Evolutionary conservation across 2,329 filamentous ascomycete genomes (phyloP).

Genomic region (Penicillium sp.): DNA sequence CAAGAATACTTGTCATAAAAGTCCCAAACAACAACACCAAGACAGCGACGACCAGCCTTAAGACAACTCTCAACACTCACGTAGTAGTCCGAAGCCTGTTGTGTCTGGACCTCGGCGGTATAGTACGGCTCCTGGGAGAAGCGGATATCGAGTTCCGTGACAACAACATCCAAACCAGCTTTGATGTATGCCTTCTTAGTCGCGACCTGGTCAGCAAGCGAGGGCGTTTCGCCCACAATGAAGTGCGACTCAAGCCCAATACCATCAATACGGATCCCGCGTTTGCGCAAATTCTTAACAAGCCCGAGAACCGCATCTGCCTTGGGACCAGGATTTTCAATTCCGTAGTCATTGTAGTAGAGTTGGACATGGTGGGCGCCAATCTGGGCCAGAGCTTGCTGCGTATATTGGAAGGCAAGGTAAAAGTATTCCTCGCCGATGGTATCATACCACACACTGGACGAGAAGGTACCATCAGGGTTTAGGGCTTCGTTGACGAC

Average conservation of each 20-base stretch:
- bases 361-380: conserved; percentile 30
- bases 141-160: conserved; percentile 49
- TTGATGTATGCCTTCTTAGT: conserved; percentile 36
- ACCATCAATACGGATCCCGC: conserved; percentile 44
- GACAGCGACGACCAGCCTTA: conserved; percentile 18
- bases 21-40: conserved; percentile 32
- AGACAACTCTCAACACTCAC: conserved; percentile 23
- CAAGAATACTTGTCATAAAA: conserved; percentile 43
- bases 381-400: conserved; percentile 37
- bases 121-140: conserved; percentile 29
- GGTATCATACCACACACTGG: conserved; percentile 40
- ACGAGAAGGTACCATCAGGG: conserved; percentile 42
- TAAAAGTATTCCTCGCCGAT: conserved; percentile 45
- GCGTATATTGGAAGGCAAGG: conserved; percentile 43
- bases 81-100: conserved; percentile 29
- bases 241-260: conserved; percentile 50
- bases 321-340: conserved; percentile 38
- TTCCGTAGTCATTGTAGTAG: conserved; percentile 44
- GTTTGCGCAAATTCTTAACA: conserved; percentile 32
- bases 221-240: conserved; percentile 41
- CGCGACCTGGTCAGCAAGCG: conserved; percentile 35
- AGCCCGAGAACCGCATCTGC: conserved; percentile 31
- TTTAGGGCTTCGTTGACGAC: conserved; percentile 39
- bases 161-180: conserved; percentile 39
- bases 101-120: conserved; percentile 17